Evolutionary conservation across 2,329 filamentous ascomycete genomes (phyloP).

Genomic region (Parasarocladium wereldwijsianum): DNA sequence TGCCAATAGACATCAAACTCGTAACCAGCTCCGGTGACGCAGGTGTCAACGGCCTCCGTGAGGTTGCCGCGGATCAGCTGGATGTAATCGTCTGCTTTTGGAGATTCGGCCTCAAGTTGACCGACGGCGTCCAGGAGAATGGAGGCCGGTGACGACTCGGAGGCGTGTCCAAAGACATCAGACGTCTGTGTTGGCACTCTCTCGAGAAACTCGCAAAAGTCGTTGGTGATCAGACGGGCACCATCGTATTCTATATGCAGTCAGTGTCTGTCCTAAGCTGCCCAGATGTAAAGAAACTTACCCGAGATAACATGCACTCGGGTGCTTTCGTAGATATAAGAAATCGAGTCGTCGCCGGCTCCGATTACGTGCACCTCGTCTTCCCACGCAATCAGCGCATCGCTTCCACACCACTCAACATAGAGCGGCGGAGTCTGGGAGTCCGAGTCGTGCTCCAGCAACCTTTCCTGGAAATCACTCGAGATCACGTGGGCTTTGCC

Average conservation of each 20-base stretch:
- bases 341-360: constrained; percentile 58
- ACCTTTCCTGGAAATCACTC: constrained; percentile 82
- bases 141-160: constrained; percentile 76
- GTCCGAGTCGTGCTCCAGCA: constrained; percentile 83
- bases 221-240: constrained; percentile 78
- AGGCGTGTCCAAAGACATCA: constrained; percentile 78
- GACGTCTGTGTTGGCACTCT: constrained; percentile 77
- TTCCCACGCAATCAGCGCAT: constrained; percentile 92
- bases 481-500: constrained; percentile 87
- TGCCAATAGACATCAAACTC: constrained; percentile 89
- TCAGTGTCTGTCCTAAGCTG: constrained; percentile 6
- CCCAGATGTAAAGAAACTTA: constrained; percentile 21
- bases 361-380: constrained; percentile 93
- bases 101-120: constrained; percentile 82
- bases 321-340: constrained; percentile 79
- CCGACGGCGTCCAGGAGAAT: constrained; percentile 89
- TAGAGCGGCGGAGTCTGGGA: constrained; percentile 76
- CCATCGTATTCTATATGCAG: constrained; percentile 51
- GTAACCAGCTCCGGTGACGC: constrained; percentile 82
- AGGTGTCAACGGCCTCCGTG: constrained; percentile 85
- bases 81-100: constrained; percentile 95
- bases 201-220: constrained; percentile 95
- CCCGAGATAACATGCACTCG: constrained; percentile 81
- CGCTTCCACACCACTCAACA: constrained; percentile 91
- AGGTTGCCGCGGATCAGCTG: constrained; percentile 80